phyloP scores from a whole-genome alignment of 345 rosid species.

The Raphanus sativus region DNA sequence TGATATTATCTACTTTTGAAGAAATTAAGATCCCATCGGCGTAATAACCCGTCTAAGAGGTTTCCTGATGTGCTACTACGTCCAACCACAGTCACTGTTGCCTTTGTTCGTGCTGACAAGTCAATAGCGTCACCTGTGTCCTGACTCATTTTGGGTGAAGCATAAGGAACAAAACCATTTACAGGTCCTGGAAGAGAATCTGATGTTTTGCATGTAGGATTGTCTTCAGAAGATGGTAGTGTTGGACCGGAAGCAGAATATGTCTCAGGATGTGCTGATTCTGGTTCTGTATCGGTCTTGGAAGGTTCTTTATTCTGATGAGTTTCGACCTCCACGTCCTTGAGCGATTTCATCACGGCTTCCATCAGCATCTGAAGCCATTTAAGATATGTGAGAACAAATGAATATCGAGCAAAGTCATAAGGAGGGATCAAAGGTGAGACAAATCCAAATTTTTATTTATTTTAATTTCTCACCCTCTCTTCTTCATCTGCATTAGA shows the following conservation, averaged over 20 bases:
- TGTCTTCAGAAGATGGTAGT: conserved; percentile 21
- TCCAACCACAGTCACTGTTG: conserved; percentile 72
- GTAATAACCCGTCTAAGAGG: conserved; percentile 76
- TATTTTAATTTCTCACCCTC: conserved; percentile 48
- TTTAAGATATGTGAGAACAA: conserved; percentile 40
- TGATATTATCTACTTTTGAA: conserved; percentile 49
- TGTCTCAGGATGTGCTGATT: conserved; percentile 29
- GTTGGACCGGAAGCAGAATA: conserved; percentile 31
- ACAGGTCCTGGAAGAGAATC: conserved; percentile 26
- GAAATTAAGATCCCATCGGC: conserved; percentile 83
- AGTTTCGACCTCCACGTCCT: conserved; percentile 52
- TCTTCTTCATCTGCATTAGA: conserved; percentile 79
- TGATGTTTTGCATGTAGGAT: neutral
- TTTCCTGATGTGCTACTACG: conserved; percentile 63
- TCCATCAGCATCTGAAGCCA: conserved; percentile 89
- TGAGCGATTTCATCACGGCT: conserved; percentile 69
- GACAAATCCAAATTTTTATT: neutral
- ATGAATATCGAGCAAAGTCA: neutral
- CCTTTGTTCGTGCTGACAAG: conserved; percentile 72
- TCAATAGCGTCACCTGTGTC: conserved; percentile 48
- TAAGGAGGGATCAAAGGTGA: neutral
- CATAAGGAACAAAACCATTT: conserved; percentile 14
- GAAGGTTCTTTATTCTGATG: conserved; percentile 40
- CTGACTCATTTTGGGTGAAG: conserved; percentile 36
- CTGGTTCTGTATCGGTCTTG: conserved; percentile 32